Evolutionary conservation across 2,329 filamentous ascomycete species (phyloP).

Genomic region (Coniochaeta sp.): DNA sequence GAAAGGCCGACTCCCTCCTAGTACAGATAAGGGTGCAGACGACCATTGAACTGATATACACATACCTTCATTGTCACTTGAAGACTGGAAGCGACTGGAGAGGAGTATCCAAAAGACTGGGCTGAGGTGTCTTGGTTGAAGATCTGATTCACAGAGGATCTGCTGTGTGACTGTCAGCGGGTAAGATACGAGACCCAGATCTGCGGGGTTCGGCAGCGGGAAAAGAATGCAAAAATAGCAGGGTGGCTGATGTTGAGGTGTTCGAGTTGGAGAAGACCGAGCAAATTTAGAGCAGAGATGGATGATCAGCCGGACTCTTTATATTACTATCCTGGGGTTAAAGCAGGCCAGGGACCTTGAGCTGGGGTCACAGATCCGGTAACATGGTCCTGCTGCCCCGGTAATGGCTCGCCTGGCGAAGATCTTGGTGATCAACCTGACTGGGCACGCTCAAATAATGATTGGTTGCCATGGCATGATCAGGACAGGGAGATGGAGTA

Average conservation of each 20-base stretch:
- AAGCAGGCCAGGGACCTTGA: neutral
- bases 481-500: neutral
- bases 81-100: neutral
- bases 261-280: neutral
- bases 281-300: neutral
- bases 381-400: neutral
- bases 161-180: neutral
- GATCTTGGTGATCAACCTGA: neutral
- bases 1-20: neutral
- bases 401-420: neutral
- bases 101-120: neutral
- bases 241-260: neutral
- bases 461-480: neutral
- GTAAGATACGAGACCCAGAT: neutral
- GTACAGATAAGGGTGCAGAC: neutral
- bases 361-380: neutral
- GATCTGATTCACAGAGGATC: neutral
- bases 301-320: neutral
- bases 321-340: neutral
- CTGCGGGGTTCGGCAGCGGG: neutral
- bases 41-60: neutral
- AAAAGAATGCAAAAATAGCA: neutral
- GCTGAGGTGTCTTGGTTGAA: neutral
- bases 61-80: neutral
- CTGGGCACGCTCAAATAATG: neutral